These are phyloP conservation scores for Alternaria arbusti DNA, from an alignment of 2,329 filamentous ascomycete genomes.

Conservation along the genomic window DNA sequence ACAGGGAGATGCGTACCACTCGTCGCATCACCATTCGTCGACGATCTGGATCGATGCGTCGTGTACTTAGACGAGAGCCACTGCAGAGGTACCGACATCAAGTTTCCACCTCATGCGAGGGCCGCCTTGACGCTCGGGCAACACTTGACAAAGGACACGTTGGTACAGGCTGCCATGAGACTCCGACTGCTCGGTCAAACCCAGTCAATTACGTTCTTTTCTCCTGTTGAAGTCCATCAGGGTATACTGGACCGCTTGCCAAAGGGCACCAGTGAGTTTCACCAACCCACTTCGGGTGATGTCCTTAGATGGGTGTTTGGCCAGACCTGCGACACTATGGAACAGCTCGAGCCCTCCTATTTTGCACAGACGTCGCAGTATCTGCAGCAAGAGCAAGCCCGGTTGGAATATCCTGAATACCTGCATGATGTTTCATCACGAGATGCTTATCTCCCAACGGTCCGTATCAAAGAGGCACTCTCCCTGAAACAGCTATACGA, in stretches of 20 bases:
- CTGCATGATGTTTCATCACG: constrained; percentile 42
- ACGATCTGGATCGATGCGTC: constrained; percentile 59
- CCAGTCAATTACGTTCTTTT: constrained; percentile 62
- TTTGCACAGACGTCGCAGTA: constrained; percentile 67
- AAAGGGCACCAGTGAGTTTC: background rate
- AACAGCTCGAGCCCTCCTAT: constrained; percentile 66
- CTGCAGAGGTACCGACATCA: constrained; percentile 66
- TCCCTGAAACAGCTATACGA: constrained; percentile 66
- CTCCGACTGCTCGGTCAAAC: constrained; percentile 64
- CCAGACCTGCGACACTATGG: constrained; percentile 66
- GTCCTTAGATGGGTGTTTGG: constrained; percentile 68
- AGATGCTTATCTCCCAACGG: constrained; percentile 50
- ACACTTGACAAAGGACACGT: constrained; percentile 65
- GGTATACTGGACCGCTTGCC: constrained; percentile 58
- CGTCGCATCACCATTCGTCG: constrained; percentile 61
- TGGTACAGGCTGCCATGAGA: constrained; percentile 72
- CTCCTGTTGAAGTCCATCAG: constrained; percentile 66
- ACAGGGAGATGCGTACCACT: constrained; percentile 52
- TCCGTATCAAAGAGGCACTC: constrained; percentile 63
- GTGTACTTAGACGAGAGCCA: constrained; percentile 69
- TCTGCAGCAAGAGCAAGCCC: constrained; percentile 62
- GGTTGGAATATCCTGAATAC: constrained; percentile 52
- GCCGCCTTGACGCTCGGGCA: constrained; percentile 65
- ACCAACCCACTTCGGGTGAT: constrained; percentile 55
- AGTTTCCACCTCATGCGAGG: constrained; percentile 55